Evolutionary conservation across 495 filamentous ascomycete species (phyloP).

Genomic region (Neurospora terricola): DNA sequence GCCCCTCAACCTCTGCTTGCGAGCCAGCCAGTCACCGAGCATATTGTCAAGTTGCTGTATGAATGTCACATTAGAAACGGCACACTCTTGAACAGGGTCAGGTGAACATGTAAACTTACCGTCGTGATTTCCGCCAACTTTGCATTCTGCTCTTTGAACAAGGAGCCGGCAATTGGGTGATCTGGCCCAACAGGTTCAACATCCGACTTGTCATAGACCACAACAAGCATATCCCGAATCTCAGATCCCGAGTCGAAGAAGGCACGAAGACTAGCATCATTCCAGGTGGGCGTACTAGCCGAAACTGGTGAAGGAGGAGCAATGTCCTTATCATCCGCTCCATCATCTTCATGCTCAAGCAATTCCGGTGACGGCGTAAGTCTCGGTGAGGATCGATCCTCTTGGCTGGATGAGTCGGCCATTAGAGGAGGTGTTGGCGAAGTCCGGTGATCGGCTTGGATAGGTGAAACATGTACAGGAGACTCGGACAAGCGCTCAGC

Average conservation of each 20-base stretch:
- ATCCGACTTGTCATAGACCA: slow-evolving; percentile 84
- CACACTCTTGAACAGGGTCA: slow-evolving; percentile 1
- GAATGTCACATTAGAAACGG: slow-evolving; percentile 12
- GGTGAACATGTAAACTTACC: slow-evolving; percentile 29
- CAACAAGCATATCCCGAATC: slow-evolving; percentile 78
- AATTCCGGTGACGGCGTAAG: slow-evolving; percentile 63
- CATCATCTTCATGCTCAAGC: slow-evolving; percentile 40
- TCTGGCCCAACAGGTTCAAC: slow-evolving; percentile 65
- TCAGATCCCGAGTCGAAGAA: slow-evolving; percentile 92
- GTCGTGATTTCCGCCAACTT: slow-evolving; percentile 72
- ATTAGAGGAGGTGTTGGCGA: slow-evolving; percentile 43
- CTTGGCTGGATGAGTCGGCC: slow-evolving; percentile 56
- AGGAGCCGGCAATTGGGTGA: slow-evolving; percentile 68
- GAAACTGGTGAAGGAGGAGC: slow-evolving; percentile 35
- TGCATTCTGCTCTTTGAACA: slow-evolving; percentile 80
- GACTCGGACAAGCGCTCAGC: slow-evolving; percentile 60
- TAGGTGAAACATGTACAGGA: slow-evolving; percentile 61
- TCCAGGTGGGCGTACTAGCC: slow-evolving; percentile 54
- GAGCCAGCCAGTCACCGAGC: slow-evolving; percentile 70
- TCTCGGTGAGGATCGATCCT: slow-evolving; percentile 48
- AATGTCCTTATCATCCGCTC: slow-evolving; percentile 31
- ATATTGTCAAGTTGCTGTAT: slow-evolving; percentile 66
- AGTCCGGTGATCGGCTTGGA: slow-evolving; percentile 31
- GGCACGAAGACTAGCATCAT: slow-evolving; percentile 68
- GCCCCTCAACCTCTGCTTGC: slow-evolving; percentile 46